Evolutionary conservation across 129 eudicot genomes (phyloP).

Genomic region (Lactuca saligna): DNA sequence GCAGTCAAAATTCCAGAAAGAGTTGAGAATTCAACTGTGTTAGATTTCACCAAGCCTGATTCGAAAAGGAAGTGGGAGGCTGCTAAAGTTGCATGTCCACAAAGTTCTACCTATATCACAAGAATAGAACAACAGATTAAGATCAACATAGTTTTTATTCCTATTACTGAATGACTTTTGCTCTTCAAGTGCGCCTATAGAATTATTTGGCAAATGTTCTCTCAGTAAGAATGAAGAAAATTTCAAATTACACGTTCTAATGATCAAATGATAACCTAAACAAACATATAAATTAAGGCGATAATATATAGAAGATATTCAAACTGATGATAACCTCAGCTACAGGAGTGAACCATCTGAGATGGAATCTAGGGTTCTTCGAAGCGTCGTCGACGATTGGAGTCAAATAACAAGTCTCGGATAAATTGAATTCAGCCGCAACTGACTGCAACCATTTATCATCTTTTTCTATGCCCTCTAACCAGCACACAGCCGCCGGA

Average conservation of each 20-base stretch:
- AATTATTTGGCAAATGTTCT: too few species aligned
- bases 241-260: too few species aligned
- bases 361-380: constrained; percentile 52
- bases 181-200: not conserved
- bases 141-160: not conserved
- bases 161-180: not conserved
- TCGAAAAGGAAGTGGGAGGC: constrained; percentile 74
- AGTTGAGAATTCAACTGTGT: constrained; percentile 66
- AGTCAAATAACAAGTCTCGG: constrained; percentile 71
- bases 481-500: constrained; percentile 88
- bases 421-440: constrained; percentile 81
- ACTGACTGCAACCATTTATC: constrained; percentile 78
- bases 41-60: constrained; percentile 47
- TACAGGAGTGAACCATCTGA: constrained; percentile 91
- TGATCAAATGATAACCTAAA: not conserved
- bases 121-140: constrained; percentile 4
- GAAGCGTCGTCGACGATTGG: constrained; percentile 31
- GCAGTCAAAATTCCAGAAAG: constrained; percentile 76
- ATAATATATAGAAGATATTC: not conserved
- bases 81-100: constrained; percentile 95
- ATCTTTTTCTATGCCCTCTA: constrained; percentile 56
- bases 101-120: constrained; percentile 69
- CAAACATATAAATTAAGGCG: not conserved
- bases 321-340: constrained; percentile 50
- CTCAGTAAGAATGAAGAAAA: too few species aligned